phyloP scores from a whole-genome alignment of 176 grass and related monocot genomes.

The Cymbopogon citratus region DNA sequence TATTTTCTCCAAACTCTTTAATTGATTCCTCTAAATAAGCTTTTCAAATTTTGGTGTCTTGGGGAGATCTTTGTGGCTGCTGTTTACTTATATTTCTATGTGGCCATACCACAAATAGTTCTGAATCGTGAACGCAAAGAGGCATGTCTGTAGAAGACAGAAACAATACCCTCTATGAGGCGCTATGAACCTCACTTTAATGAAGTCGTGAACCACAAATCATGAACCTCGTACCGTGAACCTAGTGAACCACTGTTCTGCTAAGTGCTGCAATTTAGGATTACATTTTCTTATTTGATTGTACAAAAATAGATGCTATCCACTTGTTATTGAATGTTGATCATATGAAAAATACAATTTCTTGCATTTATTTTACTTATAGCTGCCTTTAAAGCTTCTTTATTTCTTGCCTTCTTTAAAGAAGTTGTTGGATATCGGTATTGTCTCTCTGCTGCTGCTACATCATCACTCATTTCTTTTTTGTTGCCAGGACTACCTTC shows the following conservation, averaged over 20 bases:
- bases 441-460: background rate
- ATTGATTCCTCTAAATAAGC: background rate
- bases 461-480: slow-evolving; percentile 1
- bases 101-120: background rate
- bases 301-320: background rate
- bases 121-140: background rate
- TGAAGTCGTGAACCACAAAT: background rate
- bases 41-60: background rate
- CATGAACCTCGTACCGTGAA: background rate
- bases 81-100: background rate
- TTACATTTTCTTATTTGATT: background rate
- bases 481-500: slow-evolving; percentile 68
- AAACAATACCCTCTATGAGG: background rate
- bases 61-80: background rate
- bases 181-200: background rate
- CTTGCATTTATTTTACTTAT: slow-evolving; percentile 9
- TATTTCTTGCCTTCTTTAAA: background rate
- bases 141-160: background rate
- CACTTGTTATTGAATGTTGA: slow-evolving; percentile 1
- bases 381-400: background rate
- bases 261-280: background rate
- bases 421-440: background rate
- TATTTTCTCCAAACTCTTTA: background rate
- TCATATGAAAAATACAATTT: slow-evolving; percentile 1
- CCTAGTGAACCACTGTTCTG: background rate